Evolutionary conservation across 129 eudicot species (phyloP), one percentile per base, ranked within the genome.

Genomic region (Oenanthe sinensis): DNA sequence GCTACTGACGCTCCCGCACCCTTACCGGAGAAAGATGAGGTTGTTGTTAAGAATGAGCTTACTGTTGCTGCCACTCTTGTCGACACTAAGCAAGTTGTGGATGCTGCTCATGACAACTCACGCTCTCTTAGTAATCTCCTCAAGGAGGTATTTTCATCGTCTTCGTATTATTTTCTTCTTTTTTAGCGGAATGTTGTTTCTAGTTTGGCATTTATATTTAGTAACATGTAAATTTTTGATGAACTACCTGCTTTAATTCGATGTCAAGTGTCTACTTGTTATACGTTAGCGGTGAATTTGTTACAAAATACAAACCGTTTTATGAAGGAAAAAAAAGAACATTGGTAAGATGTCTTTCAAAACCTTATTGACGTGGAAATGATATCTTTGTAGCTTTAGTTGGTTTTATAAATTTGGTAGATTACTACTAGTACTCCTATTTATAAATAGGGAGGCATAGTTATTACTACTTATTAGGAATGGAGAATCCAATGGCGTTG

Each of bases 111-210:
- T 60, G 62, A 78, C 50, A 78, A 73, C 39, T 46, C 13, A 54
- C 85, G 77, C 30, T 83, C 85, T 55, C 85, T 83, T 4, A 80
- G 85, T 17, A 63, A 74, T 58, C 75, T 82, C 69, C 48, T 82
- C 70, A 72, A 78, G 20, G 82, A 73, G 85, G 75, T 73, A 73
- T n/a, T 44, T 73, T 42, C 37, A 4, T 50, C 58, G 16, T 50
- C 58, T n/a, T 48, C 52, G 4, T 49, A 39, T 39, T 39, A 1
- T 39, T 39, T 39, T 39, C 3, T 39, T 39, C 42, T 39, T 39
- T 39, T 39, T 39, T 39, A 0, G 42, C 3, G 4, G 5, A 39
- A 5, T 39, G 42, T 39, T 39, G 4, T 39, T 39, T 39, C 3
- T 39, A 39, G 42, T 39, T 39, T 39, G 42, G 42, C 5, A 39